phyloP scores from a whole-genome alignment of 2,329 filamentous ascomycete species.

The Chalaropsis ovoidea region DNA sequence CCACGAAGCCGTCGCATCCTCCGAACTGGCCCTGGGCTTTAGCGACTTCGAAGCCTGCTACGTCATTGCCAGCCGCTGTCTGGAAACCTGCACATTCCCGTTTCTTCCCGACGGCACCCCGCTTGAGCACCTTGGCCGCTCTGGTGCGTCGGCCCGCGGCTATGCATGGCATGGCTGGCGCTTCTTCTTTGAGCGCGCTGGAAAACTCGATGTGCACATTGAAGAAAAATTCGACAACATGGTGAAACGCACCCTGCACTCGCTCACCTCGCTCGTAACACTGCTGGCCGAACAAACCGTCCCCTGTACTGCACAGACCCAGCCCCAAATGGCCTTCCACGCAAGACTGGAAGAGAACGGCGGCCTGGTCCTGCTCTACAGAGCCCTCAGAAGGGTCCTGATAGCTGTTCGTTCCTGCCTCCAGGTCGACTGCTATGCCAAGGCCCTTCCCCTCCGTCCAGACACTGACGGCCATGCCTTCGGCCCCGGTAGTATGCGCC shows the following conservation, averaged over 20 bases:
- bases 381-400: slow-evolving; percentile 20
- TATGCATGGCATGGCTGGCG: slow-evolving; percentile 23
- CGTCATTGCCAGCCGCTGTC: slow-evolving; percentile 23
- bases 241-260: slow-evolving; percentile 24
- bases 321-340: slow-evolving; percentile 23
- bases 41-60: slow-evolving; percentile 24
- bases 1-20: slow-evolving; percentile 19
- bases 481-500: slow-evolving; percentile 25
- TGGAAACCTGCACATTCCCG: slow-evolving; percentile 24
- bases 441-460: slow-evolving; percentile 24
- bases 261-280: slow-evolving; percentile 23
- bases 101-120: slow-evolving; percentile 24
- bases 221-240: slow-evolving; percentile 25
- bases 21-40: slow-evolving; percentile 20
- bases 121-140: slow-evolving; percentile 19
- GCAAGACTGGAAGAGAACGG: slow-evolving; percentile 23
- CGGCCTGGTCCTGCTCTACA: slow-evolving; percentile 22
- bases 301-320: slow-evolving; percentile 21
- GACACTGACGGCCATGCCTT: slow-evolving; percentile 19
- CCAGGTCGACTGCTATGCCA: slow-evolving; percentile 24
- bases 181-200: slow-evolving; percentile 23
- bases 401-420: slow-evolving; percentile 21
- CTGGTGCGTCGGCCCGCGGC: slow-evolving; percentile 13
- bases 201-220: slow-evolving; percentile 24
- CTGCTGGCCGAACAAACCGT: slow-evolving; percentile 23